Conservation (phyloP, 345 rosid genomes). For the Linum tenue region DNA sequence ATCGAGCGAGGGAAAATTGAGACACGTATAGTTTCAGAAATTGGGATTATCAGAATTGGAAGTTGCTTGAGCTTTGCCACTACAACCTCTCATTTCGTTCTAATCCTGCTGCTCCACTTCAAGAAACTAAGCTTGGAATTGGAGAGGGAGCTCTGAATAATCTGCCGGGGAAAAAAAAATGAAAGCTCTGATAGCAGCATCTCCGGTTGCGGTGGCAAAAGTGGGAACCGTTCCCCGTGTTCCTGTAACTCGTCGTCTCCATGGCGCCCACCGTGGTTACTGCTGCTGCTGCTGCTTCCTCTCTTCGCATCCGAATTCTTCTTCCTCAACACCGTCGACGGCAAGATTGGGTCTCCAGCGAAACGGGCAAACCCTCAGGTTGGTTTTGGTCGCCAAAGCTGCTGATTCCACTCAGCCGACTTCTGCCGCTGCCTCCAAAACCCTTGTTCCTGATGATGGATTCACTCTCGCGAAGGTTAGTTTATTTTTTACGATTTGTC, state of each 20-base stretch:
- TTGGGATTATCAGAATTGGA: no score
- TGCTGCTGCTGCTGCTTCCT: slow-evolving; percentile 21
- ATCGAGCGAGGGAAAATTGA: no score
- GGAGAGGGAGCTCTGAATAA: neutral
- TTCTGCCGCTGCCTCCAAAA: slow-evolving; percentile 29
- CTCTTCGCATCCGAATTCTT: slow-evolving; percentile 21
- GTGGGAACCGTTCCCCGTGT: neutral
- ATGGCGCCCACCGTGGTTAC: no score
- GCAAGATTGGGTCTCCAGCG: slow-evolving; percentile 13
- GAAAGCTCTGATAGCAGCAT: neutral
- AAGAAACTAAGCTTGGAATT: neutral
- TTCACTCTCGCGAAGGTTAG: slow-evolving; percentile 72
- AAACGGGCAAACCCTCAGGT: slow-evolving; percentile 13
- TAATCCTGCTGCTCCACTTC: no score
- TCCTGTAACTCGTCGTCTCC: neutral
- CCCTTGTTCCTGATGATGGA: slow-evolving; percentile 57
- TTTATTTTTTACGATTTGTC: neutral
- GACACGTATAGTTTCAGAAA: no score
- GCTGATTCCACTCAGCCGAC: slow-evolving; percentile 66
- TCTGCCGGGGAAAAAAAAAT: neutral
- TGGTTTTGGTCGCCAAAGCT: slow-evolving; percentile 33
- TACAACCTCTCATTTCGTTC: no score
- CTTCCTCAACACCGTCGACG: slow-evolving; percentile 8
- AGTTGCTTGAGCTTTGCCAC: no score
- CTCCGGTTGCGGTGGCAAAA: neutral